phyloP scores from a whole-genome alignment of 2,329 filamentous ascomycete species.

The Fusarium pseudograminearum region DNA sequence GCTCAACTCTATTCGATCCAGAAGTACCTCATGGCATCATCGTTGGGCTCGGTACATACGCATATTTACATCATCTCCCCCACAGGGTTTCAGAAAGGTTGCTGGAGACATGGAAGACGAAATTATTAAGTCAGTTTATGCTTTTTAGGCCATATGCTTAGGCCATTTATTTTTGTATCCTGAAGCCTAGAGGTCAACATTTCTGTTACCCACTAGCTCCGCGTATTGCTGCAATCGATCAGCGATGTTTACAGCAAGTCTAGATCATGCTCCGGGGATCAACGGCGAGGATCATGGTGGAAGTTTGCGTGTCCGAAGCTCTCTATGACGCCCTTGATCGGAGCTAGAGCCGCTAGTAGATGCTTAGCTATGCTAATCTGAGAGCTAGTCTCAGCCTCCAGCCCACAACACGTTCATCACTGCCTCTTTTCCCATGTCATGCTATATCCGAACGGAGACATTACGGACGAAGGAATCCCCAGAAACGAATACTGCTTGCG shows the following conservation, averaged over 20 bases:
- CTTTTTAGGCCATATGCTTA: not conserved
- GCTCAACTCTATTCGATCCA: not conserved
- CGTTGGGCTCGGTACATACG: not conserved
- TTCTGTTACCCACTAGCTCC: not conserved
- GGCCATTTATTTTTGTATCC: not conserved
- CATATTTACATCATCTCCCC: slow-evolving; percentile 15
- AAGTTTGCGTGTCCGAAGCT: slow-evolving; percentile 24
- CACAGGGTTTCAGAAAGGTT: not conserved
- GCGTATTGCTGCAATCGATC: not conserved
- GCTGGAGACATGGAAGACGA: not conserved
- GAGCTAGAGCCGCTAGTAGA: slow-evolving; percentile 22
- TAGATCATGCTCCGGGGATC: slow-evolving; percentile 21
- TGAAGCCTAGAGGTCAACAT: not conserved
- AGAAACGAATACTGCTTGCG: slow-evolving; percentile 19
- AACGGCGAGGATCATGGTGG: slow-evolving; percentile 34
- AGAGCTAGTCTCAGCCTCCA: slow-evolving; percentile 27
- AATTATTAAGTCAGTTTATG: not conserved
- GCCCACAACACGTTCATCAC: slow-evolving; percentile 16
- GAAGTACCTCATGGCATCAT: slow-evolving; percentile 12
- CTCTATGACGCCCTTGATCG: slow-evolving; percentile 31
- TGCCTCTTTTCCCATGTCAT: slow-evolving; percentile 15
- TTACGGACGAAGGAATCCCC: slow-evolving; percentile 19
- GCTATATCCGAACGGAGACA: slow-evolving; percentile 14
- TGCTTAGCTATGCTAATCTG: slow-evolving; percentile 20
- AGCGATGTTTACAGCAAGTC: not conserved